Evolutionary conservation across 768 basidiomycete species (phyloP).

Genomic region (Suillus spraguei): DNA sequence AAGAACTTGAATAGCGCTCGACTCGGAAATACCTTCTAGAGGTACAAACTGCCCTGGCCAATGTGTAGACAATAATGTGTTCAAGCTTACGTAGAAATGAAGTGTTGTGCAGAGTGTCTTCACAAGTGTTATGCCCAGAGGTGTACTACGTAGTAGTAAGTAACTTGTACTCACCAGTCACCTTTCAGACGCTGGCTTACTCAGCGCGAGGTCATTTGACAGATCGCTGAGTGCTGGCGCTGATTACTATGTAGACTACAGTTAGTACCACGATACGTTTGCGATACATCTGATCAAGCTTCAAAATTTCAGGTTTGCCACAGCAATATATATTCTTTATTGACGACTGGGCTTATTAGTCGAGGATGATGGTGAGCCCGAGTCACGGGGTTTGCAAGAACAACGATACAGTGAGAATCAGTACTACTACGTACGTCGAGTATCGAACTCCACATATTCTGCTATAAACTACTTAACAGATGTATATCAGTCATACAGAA

Average conservation of each 20-base stretch:
- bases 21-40: neutral
- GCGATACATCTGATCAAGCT: too few relatives aligned
- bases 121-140: neutral
- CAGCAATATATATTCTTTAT: too few relatives aligned
- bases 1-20: neutral
- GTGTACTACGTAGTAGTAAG: too few relatives aligned
- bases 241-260: too few relatives aligned
- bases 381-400: neutral
- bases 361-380: neutral
- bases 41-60: neutral
- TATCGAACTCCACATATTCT: neutral
- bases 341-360: neutral
- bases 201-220: too few relatives aligned
- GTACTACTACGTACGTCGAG: neutral
- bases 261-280: too few relatives aligned
- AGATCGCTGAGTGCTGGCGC: too few relatives aligned
- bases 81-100: neutral
- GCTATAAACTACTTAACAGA: neutral
- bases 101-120: neutral
- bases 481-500: neutral
- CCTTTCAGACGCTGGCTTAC: too few relatives aligned
- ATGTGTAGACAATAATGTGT: neutral
- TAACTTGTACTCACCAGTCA: too few relatives aligned
- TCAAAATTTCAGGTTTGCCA: too few relatives aligned
- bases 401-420: neutral